These are phyloP conservation scores for Monosporascus sp. DNA, from an alignment of 2,329 filamentous ascomycete genomes.

Conservation along the genomic window DNA sequence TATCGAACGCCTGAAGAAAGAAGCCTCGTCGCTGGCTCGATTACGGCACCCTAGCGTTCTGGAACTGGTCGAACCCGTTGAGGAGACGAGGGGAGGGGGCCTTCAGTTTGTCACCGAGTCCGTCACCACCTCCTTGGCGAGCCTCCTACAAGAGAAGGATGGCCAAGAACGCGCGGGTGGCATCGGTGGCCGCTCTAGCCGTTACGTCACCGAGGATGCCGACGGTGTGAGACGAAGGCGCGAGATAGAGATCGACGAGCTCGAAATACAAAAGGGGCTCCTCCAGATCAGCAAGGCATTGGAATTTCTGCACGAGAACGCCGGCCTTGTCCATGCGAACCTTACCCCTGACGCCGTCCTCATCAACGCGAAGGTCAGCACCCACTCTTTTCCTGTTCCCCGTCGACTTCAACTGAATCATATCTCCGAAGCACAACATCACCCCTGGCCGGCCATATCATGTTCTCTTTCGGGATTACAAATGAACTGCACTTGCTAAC, in stretches of 20 bases:
- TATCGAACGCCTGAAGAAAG: conserved; percentile 83
- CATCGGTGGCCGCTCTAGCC: conserved; percentile 65
- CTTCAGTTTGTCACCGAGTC: conserved; percentile 94
- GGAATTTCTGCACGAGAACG: conserved; percentile 93
- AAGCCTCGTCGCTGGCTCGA: conserved; percentile 82
- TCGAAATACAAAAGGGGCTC: conserved; percentile 95
- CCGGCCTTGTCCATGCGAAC: conserved; percentile 89
- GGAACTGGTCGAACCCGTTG: conserved; percentile 89
- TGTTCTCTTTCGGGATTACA: too few relatives aligned
- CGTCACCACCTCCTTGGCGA: conserved; percentile 82
- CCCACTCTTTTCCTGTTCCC: neutral
- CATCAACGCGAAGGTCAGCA: conserved; percentile 79
- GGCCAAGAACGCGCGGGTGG: conserved; percentile 71
- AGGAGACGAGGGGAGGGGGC: conserved; percentile 86
- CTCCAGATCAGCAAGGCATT: conserved; percentile 90
- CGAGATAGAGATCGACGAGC: conserved; percentile 89
- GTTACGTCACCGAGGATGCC: conserved; percentile 75
- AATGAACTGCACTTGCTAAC: conserved; percentile 21
- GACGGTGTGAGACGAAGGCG: conserved; percentile 68
- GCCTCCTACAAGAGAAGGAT: conserved; percentile 81
- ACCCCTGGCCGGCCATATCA: neutral
- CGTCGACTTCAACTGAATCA: neutral
- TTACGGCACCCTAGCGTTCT: conserved; percentile 88
- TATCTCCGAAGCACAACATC: neutral
- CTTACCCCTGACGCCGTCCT: conserved; percentile 90